Conservation (phyloP, 2,329 filamentous ascomycete genomes). For the Aspergillus udagawae region DNA sequence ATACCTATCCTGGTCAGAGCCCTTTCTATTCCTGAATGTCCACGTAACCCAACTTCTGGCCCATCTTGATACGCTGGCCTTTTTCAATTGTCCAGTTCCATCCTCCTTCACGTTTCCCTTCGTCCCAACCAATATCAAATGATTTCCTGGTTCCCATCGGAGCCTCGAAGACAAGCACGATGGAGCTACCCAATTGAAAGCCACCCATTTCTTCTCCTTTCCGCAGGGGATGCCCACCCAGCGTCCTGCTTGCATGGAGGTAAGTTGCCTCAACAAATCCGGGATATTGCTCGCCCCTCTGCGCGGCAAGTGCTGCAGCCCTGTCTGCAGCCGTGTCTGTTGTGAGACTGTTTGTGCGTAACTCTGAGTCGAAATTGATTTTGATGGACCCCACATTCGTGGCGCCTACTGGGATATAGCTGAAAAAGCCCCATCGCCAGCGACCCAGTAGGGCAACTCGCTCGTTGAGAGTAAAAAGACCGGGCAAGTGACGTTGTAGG, state of each 20-base stretch:
- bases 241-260: conserved; percentile 66
- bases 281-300: conserved; percentile 75
- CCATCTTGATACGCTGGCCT: conserved; percentile 84
- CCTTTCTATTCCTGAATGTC: conserved; percentile 23
- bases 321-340: conserved; percentile 89
- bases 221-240: conserved; percentile 77
- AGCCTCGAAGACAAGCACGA: conserved; percentile 95
- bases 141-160: conserved; percentile 60
- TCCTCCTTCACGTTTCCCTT: conserved; percentile 58
- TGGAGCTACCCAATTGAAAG: conserved; percentile 90
- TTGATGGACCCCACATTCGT: conserved; percentile 97
- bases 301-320: conserved; percentile 73
- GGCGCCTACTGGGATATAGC: conserved; percentile 89
- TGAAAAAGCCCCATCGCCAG: conserved; percentile 98
- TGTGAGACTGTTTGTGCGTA: conserved; percentile 85
- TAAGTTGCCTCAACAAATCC: conserved; percentile 94
- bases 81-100: conserved; percentile 86
- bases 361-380: conserved; percentile 92
- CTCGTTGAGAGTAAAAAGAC: conserved; percentile 95
- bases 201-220: conserved; percentile 97
- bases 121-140: conserved; percentile 59
- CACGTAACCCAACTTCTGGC: conserved; percentile 76
- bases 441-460: conserved; percentile 87
- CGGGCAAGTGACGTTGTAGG: conserved; percentile 84
- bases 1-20: neutral